These are phyloP conservation scores for Schizophyllum amplum DNA, from an alignment of 1,284 basidiomycete genomes.

Conservation along the genomic window DNA sequence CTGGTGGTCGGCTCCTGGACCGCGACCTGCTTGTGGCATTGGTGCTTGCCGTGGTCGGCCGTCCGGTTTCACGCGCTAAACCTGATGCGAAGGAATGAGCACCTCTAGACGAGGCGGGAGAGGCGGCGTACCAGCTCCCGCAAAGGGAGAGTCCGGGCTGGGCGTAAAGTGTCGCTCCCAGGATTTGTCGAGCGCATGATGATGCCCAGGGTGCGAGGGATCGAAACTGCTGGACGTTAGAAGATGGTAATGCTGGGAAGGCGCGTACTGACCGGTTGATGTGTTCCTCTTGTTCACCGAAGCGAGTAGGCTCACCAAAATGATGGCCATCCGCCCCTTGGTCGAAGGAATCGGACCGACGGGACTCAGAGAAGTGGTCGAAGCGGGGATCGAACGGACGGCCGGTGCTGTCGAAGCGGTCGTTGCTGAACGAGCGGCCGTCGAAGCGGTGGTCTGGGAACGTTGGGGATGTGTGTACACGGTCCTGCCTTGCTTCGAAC, in stretches of 20 bases:
- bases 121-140: background rate
- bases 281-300: background rate
- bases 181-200: background rate
- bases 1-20: background rate
- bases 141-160: background rate
- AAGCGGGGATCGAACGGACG: background rate
- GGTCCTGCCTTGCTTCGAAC: background rate
- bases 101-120: too few relatives aligned
- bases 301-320: background rate
- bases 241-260: background rate
- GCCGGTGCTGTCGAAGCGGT: background rate
- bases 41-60: constrained; percentile 16
- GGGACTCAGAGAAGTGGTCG: background rate
- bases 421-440: background rate
- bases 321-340: background rate
- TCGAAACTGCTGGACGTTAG: background rate
- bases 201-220: background rate
- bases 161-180: background rate
- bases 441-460: background rate
- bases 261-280: background rate
- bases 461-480: background rate
- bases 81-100: background rate
- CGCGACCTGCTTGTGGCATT: constrained; percentile 10
- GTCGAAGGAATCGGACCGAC: background rate
- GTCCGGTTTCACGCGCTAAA: background rate